Base-by-base conservation (phyloP, 306 rosid genomes). In the Potentilla sterilis region DNA sequence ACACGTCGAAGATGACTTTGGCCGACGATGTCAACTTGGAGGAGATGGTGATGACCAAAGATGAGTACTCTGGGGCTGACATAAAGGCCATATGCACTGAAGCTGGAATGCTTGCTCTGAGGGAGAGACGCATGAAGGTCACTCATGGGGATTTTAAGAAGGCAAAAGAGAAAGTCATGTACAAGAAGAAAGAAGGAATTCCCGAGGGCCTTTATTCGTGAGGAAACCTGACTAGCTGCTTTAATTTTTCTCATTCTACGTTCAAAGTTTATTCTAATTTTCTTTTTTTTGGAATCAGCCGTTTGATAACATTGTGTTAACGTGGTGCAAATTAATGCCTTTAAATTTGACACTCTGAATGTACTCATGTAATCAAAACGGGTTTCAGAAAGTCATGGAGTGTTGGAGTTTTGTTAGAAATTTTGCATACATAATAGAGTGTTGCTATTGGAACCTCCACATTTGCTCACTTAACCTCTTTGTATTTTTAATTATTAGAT, bases 131-230 rank as follows among this genome's bases (percentile, higher is more conserved):
- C 44, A 76, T 64, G 90, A 94, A 59, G 98, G 98, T 94, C 24
- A 92, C 93, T 0, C 97, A 91, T 81, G 52, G 77, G 0, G 98
- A 94, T 78, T 92, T 94, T 78, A 90, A 94, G 89, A 94, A 92
- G 89, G 98, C 97, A 7, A 94, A 94, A 83, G 97, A 94, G 68
- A 94, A 94, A 80, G 96, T 94, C 47, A 94, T 94, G 97, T 94
- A 90, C 79, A 94, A 94, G 95, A 94, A 94, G 95, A 94, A 90
- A 81, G 97, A 94, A 85, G 98, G 98, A 40, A 96, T 92, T 69
- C 98, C 98, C 9, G 98, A 94, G 84, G 98, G 98, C 37, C 88
- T 94, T n/a, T 94, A 94, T 69, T 91, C 92, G 98, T 94, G 93
- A 94, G 70, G 55, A 67, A 77, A 70, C 71, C 62, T 8, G 0